Evolutionary conservation across 2,329 filamentous ascomycete genomes (phyloP), one percentile per base, ranked within the genome.

Genomic region (Bipolaris gigantea): DNA sequence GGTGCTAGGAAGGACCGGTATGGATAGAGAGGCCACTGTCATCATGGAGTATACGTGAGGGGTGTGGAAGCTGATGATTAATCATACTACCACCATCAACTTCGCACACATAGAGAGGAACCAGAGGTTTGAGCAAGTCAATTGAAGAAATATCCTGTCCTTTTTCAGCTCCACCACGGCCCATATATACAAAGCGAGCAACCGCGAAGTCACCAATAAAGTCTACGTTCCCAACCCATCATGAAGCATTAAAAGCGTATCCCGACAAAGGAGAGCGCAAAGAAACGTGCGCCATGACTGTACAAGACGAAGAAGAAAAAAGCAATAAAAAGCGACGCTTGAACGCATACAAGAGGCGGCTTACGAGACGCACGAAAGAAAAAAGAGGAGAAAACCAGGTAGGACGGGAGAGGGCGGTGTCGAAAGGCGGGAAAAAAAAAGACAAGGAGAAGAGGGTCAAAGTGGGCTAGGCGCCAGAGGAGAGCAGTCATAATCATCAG

Each of bases 401-500:
- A 42, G 36, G 39, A 19, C 21, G 23, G 11, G 16, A n/a, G 19
- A 40, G 33, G 50, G 34, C 36, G 40, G 3, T 27, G 10, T 39
- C 33, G 23, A 33, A 19, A 19, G 30, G 19, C 27, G 40, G 30
- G 15, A 40, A 25, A 21, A 46, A 19, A 30, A 19, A 33, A 27
- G 35, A 40, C 23, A 18, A 15, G 25, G 33, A 42, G 25, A 33
- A 23, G n/a, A 35, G 18, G 16, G 19, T 30, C 27, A 30, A 39
- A 21, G n/a, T n/a, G n/a, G n/a, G n/a, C n/a, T n/a, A 25, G 32
- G 34, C 23, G n/a, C 43, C 47, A 25, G n/a, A 21, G 18, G 18
- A 16, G 15, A 35, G 48, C 23, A 44, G 41, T 55, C 36, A 42
- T 51, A 35, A 43, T 55, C 48, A 51, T 51, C 10, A 46, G 9